Evolutionary conservation across 1,284 basidiomycete genomes (phyloP), one percentile per base, ranked within the genome.

Genomic region (Sporisorium exsertum): DNA sequence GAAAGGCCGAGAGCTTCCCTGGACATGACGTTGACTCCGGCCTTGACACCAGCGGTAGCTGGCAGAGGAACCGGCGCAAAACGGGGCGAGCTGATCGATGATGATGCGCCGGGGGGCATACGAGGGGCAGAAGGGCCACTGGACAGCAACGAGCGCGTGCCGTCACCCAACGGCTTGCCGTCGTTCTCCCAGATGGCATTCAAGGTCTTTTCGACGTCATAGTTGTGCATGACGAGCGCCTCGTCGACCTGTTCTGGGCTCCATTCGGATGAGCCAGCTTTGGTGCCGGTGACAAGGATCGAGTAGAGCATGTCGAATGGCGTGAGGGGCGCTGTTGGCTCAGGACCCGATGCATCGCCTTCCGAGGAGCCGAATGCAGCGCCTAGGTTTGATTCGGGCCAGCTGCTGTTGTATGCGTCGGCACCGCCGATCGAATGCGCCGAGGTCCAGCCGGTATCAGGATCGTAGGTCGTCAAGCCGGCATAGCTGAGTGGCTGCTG

Each of bases 161-260:
- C 76, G 32, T 70, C 65, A 7, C 76, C 69, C 24, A 75, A 37
- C 22, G 81, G 77, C 57, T 70, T 71, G 43, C 81, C 81, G 18
- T 72, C 77, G 32, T 86, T 69, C 72, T 95, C 93, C 51, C 97
- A 90, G 43, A 98, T 90, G 90, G 93, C 94, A 3, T 91, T 92
- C 92, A 98, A 95, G 8, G 96, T 92, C 50, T 90, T 90, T 81
- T 99, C 96, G 84, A 99, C 97, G 81, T 99, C 96, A 85, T 94
- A 99, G 3, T 91, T 93, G 74, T 94, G 92, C 58, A 90, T 89
- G 26, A 91, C 91, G 7, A 99, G 89, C 0, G 95, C 95, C 69
- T 97, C 94, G 86, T 98, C 96, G 4, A 98, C 89, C 82, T 97
- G 94, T 7, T 92, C 92, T 3, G 93, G 91, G 0, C 94, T 92